A percentile compares a stretch with the other conserved stretches of the same genome.
phyloP scores from a whole-genome alignment of 78 protist species.

The Emiliania huxleyi region DNA sequence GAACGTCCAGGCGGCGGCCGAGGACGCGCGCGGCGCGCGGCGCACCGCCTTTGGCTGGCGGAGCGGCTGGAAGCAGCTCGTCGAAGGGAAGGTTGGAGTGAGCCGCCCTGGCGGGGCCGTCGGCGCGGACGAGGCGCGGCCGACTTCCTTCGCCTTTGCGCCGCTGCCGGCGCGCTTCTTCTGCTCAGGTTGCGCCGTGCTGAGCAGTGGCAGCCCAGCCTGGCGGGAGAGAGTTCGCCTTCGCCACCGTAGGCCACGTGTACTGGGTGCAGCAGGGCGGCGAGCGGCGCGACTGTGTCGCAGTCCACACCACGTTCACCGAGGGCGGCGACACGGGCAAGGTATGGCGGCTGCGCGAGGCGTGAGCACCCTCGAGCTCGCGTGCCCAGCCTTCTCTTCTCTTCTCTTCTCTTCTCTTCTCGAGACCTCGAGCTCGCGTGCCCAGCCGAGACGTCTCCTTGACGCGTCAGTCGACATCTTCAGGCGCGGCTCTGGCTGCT shows the following conservation, averaged over 20 bases:
- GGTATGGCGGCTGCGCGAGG: background rate
- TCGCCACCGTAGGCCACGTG: no score
- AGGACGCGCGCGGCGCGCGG: background rate
- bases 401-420: no score
- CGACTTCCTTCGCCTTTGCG: background rate
- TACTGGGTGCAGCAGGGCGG: constrained; percentile 13
- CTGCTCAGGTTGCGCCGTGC: no score
- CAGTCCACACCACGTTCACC: background rate
- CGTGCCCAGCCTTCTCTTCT: no score
- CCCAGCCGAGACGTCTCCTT: no score
- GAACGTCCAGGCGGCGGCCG: background rate
- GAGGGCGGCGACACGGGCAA: constrained; percentile 6
- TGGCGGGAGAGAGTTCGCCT: no score
- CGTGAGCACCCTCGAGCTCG: no score
- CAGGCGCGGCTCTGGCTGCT: background rate
- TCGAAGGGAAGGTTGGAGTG: background rate
- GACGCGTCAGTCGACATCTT: no score
- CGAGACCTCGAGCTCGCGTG: no score
- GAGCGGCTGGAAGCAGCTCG: background rate
- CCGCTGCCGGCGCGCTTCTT: background rate
- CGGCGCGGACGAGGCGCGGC: background rate
- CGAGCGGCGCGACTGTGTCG: background rate
- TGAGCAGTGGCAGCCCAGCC: no score
- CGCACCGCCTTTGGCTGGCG: background rate
- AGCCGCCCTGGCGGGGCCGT: background rate